Evolutionary conservation across 148 eudicot species (phyloP), one percentile per base, ranked within the genome.

Genomic region (Amaranthus palmeri): DNA sequence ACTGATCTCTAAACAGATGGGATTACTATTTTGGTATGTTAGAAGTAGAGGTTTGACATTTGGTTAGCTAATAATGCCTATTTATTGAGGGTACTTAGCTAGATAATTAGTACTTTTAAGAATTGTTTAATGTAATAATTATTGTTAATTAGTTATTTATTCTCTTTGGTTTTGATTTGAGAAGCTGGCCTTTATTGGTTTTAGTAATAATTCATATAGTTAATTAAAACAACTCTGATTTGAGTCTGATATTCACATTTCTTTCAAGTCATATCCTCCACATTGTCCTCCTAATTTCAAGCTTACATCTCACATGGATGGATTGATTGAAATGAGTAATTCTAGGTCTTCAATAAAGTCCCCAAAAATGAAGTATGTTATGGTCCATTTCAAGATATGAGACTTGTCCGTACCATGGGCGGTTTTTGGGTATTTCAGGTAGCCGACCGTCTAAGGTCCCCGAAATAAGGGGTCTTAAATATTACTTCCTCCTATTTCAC

Each of bases 251-350:
- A 12, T 10, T 44, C 43, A 36, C 48, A 11, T 25, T 62, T 41
- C 18, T 51, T 46, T 11, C 15, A 50, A 65, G 17, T 45, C 50
- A 60, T 53, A n/a, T 48, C 8, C 15, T 51, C n/a, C 77, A 72
- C 77, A 78, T 78, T 72, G 58, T 67, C 13, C 73, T 73, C 81
- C 77, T 68, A 18, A 68, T 53, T 61, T 73, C 56, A 72, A 73
- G 77, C 81, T 78, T 67, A 40, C 73, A 72, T 54, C 0, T 73
- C 81, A 78, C 80, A 77, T 77, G 80, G 45, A 11, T n/a, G 12
- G 50, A 78, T 67, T 73, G 58, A 68, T 61, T 25, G 48, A 59
- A 61, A 18, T 56, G 77, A 72, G 77, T 61, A 69, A 73, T 68
- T 78, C 69, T 73, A 68, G 77, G 69, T 25, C n/a, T 13, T 72